These are phyloP conservation scores for Naematelia aurantialba DNA, from an alignment of 768 basidiomycete species.

Conservation along the genomic window DNA sequence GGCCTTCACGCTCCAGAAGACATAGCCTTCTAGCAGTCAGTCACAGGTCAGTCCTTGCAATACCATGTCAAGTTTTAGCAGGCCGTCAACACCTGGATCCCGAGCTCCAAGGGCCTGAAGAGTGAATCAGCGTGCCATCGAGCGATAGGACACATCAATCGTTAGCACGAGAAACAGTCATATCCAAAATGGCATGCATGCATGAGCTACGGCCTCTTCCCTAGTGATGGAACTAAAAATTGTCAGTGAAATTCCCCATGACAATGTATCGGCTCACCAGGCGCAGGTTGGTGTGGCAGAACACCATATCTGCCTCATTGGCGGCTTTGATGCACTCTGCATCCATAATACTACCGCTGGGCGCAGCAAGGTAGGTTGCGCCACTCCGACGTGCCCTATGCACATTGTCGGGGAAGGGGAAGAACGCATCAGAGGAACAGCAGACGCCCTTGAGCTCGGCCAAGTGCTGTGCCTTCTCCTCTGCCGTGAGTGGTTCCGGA, in stretches of 20 bases:
- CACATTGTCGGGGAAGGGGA: conserved; percentile 99
- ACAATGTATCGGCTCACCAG: conserved; percentile 63
- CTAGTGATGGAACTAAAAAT: conserved; percentile 25
- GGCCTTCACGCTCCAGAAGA: too few relatives aligned
- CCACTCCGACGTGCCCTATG: conserved; percentile 88
- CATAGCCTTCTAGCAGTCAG: too few relatives aligned
- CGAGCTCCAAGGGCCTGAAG: conserved; percentile 9
- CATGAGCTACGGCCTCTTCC: neutral
- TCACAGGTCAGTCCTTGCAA: too few relatives aligned
- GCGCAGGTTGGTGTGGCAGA: conserved; percentile 79
- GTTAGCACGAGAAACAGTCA: too few relatives aligned
- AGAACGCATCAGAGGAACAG: conserved; percentile 96
- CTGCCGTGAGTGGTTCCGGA: conserved; percentile 63
- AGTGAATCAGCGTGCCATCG: too few relatives aligned
- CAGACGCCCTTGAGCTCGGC: conserved; percentile 74
- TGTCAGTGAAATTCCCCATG: neutral
- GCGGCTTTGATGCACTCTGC: conserved; percentile 92
- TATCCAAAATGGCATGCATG: neutral
- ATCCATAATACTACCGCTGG: conserved; percentile 92
- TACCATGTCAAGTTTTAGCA: too few relatives aligned
- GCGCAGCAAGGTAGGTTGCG: conserved; percentile 82
- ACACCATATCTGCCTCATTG: conserved; percentile 86
- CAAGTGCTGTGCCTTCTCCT: conserved; percentile 73
- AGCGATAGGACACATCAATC: too few relatives aligned
- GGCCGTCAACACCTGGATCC: conserved; percentile 20